These are phyloP conservation scores for Diplodia sapinea DNA, from an alignment of 2,329 filamentous ascomycete species.

Conservation along the genomic window DNA sequence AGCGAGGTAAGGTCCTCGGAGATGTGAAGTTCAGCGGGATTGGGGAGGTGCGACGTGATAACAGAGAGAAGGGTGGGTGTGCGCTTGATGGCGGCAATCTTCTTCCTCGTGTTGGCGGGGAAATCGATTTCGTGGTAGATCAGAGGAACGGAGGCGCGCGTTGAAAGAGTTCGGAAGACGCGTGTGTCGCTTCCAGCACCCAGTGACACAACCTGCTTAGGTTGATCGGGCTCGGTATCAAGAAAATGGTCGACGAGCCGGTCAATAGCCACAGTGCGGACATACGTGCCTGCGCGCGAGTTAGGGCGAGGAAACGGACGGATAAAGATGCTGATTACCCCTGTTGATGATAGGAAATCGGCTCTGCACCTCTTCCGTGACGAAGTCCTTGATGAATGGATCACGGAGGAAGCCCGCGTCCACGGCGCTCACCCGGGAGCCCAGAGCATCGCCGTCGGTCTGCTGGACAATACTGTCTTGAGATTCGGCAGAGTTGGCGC, in stretches of 20 bases:
- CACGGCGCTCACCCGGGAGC: slow-evolving; percentile 87
- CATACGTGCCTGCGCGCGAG: slow-evolving; percentile 77
- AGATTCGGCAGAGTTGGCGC: slow-evolving; percentile 32
- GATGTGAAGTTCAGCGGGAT: slow-evolving; percentile 44
- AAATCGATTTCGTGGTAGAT: slow-evolving; percentile 96
- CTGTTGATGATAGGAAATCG: slow-evolving; percentile 92
- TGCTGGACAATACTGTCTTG: slow-evolving; percentile 81
- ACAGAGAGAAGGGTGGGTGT: slow-evolving; percentile 36
- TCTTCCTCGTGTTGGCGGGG: slow-evolving; percentile 70
- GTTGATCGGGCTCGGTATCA: slow-evolving; percentile 44
- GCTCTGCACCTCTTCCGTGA: slow-evolving; percentile 61
- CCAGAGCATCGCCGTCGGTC: slow-evolving; percentile 89
- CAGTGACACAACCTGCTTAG: slow-evolving; percentile 84
- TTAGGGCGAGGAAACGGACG: slow-evolving; percentile 9
- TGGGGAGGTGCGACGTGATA: slow-evolving; percentile 41
- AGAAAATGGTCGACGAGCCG: slow-evolving; percentile 76
- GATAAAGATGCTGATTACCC: slow-evolving; percentile 59
- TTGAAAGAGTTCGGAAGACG: slow-evolving; percentile 73
- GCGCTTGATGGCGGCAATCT: slow-evolving; percentile 57
- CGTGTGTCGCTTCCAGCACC: slow-evolving; percentile 94
- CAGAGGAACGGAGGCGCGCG: slow-evolving; percentile 54
- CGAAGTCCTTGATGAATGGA: slow-evolving; percentile 75
- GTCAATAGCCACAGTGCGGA: slow-evolving; percentile 84
- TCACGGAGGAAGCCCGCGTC: slow-evolving; percentile 84
- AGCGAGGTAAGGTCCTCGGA: slow-evolving; percentile 51